Evolutionary conservation across 257 asterid species (phyloP), one percentile per base, ranked within the genome.

Genomic region (Solanum virginianum): DNA sequence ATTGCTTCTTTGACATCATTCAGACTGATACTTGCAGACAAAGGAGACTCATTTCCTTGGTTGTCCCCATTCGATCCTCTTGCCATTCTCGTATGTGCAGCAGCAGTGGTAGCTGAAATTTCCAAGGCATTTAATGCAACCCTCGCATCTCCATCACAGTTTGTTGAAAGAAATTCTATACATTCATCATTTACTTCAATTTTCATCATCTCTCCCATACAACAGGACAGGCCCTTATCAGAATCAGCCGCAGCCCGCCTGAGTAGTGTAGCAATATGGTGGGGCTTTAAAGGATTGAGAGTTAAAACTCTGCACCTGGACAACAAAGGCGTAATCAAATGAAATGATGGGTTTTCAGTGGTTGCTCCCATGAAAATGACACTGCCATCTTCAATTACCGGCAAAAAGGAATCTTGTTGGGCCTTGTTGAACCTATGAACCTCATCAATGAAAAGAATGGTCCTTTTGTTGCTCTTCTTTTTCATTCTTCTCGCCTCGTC

Each of bases 351-450:
- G 88, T 94, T 95, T 86, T 95, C 99, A 2, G 99, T 94, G 81
- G 99, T 95, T 86, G 99, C 99, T 9, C 99, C 99, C 26, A 94
- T 66, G 90, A 95, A 95, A 20, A 95, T 89, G 9, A 95, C 90
- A 85, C 93, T 93, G 18, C 98, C 99, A 65, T 95, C 97, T 86
- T 94, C 99, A n/a, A 95, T 95, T 15, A 93, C 95, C 1, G 97
- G 99, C 24, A 95, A 85, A 29, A 95, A 93, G 0, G 98, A 95
- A 47, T 95, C 99, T 69, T 94, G 98, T 77, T 95, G 99, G 0
- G 97, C 94, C 81, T 94, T 95, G 91, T 95, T 95, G 87, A 95
- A 95, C 85, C 99, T 83, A 84, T 95, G 99, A n/a, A 95, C 99
- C 86, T 95, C 99, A 83, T 95, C 98, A 26, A 94, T 93, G 43